A percentile compares a stretch with the other conserved stretches of the same genome.
Conservation (phyloP, 257 asterid species). For the Pogostemon cablin region DNA sequence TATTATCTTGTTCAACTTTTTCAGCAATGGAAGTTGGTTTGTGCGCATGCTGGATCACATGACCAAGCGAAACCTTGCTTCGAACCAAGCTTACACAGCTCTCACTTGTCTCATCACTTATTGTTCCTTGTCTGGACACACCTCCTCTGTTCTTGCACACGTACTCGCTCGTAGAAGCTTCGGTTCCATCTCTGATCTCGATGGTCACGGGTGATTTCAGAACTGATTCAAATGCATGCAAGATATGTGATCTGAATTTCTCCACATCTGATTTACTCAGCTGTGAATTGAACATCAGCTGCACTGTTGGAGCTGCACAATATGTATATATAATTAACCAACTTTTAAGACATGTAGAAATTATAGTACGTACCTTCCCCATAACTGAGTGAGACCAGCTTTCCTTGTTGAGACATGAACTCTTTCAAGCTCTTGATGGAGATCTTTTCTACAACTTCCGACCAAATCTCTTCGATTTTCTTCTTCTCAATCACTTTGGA, state of each 20-base stretch:
- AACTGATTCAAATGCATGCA: constrained; percentile 85
- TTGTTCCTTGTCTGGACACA: constrained; percentile 20
- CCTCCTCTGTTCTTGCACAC: neutral
- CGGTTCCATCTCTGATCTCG: constrained; percentile 68
- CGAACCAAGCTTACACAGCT: constrained; percentile 69
- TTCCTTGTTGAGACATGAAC: constrained; percentile 77
- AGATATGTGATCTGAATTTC: constrained; percentile 62
- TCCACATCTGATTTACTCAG: constrained; percentile 71
- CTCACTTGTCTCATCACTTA: constrained; percentile 43
- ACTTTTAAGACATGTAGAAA: neutral
- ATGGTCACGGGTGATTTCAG: constrained; percentile 71
- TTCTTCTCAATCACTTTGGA: constrained; percentile 32
- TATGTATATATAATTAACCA: neutral
- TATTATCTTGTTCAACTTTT: constrained; percentile 87
- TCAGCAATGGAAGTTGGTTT: constrained; percentile 84
- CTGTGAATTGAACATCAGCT: constrained; percentile 69
- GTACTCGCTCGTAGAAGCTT: constrained; percentile 36
- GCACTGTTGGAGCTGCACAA: constrained; percentile 83
- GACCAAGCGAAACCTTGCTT: constrained; percentile 78
- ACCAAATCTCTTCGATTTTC: constrained; percentile 74
- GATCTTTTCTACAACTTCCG: constrained; percentile 70
- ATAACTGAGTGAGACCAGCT: constrained; percentile 65
- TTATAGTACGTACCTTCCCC: constrained; percentile 64
- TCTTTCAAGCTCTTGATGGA: constrained; percentile 62
- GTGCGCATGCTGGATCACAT: constrained; percentile 76